These are phyloP conservation scores for Murraya paniculata DNA, from an alignment of 345 rosid genomes.

Conservation along the genomic window DNA sequence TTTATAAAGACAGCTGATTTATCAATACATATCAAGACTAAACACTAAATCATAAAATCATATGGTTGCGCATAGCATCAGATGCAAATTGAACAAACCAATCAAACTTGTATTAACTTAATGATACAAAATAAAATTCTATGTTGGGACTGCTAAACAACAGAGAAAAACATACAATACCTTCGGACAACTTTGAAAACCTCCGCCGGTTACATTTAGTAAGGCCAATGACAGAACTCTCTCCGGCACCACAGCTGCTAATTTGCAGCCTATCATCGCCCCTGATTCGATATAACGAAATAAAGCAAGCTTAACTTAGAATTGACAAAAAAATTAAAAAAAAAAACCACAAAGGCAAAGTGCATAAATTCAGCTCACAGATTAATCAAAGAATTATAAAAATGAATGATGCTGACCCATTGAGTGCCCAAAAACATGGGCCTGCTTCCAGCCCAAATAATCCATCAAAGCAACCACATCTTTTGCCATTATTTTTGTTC, in stretches of 20 bases:
- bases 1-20: background rate
- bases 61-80: background rate
- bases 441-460: constrained; percentile 85
- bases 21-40: background rate
- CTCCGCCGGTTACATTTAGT: constrained; percentile 97
- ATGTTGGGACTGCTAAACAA: background rate
- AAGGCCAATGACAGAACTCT: constrained; percentile 83
- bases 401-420: constrained; percentile 58
- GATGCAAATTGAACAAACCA: background rate
- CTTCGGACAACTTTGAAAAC: constrained; percentile 90
- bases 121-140: background rate
- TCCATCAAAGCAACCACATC: constrained; percentile 83
- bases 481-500: constrained; percentile 85
- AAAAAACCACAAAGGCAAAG: background rate
- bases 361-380: background rate
- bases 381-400: background rate
- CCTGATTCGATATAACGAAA: constrained; percentile 46
- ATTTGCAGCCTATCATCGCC: constrained; percentile 93
- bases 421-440: constrained; percentile 90
- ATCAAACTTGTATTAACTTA: no score
- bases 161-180: constrained; percentile 33
- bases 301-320: background rate
- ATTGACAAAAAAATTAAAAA: background rate
- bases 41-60: background rate
- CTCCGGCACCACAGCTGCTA: constrained; percentile 83